Percentiles rank a stretch among this genome's conserved stretches.
Evolutionary conservation across 2,329 filamentous ascomycete species (phyloP).

Genomic region (Penicillium sp.): DNA sequence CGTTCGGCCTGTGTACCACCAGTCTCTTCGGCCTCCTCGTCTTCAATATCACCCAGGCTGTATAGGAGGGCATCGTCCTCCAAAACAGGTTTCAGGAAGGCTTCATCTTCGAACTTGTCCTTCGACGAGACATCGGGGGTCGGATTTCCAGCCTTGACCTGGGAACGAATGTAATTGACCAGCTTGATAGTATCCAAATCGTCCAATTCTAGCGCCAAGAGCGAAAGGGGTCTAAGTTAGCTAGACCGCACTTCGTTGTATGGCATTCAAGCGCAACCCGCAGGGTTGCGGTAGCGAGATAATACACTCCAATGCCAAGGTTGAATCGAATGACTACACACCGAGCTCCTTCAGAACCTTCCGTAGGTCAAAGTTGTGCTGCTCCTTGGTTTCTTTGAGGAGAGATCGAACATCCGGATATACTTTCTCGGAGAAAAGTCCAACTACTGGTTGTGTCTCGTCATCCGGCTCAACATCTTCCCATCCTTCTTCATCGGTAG

Average conservation of each 20-base stretch:
- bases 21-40: constrained; percentile 34
- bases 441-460: constrained; percentile 67
- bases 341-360: constrained; percentile 59
- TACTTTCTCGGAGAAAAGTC: constrained; percentile 69
- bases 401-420: constrained; percentile 69
- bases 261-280: constrained; percentile 15
- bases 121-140: constrained; percentile 63
- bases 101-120: constrained; percentile 73
- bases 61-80: constrained; percentile 90
- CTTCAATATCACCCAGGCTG: constrained; percentile 76
- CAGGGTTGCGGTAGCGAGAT: constrained; percentile 15
- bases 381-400: constrained; percentile 70
- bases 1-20: constrained; percentile 47
- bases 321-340: constrained; percentile 39
- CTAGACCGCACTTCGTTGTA: constrained; percentile 1
- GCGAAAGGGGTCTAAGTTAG: constrained; percentile 26
- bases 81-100: constrained; percentile 80
- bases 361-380: constrained; percentile 70
- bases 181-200: constrained; percentile 76
- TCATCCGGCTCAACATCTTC: constrained; percentile 66
- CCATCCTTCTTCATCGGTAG: constrained; percentile 59
- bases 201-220: constrained; percentile 61
- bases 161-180: constrained; percentile 68
- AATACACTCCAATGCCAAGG: constrained; percentile 14
- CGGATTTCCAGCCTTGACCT: constrained; percentile 52